Evolutionary conservation across 2,329 filamentous ascomycete species (phyloP).

Genomic region (Pezicula radicicola): DNA sequence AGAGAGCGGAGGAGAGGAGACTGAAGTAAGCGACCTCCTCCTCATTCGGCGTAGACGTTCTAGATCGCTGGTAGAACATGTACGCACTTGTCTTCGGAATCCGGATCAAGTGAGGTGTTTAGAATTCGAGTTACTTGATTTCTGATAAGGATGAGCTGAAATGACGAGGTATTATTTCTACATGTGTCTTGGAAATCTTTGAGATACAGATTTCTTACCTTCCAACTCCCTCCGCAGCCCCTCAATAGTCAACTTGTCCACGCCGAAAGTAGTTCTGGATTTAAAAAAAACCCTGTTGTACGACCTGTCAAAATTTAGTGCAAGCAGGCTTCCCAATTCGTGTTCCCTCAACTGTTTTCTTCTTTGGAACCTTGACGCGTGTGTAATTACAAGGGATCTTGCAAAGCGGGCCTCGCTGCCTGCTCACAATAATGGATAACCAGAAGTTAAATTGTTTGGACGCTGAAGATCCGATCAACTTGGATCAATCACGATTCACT

Average conservation of each 20-base stretch:
- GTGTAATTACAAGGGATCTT: not conserved
- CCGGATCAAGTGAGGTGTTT: slow-evolving; percentile 4
- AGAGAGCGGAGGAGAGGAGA: no score
- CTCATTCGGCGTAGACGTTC: no score
- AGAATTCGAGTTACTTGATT: no score
- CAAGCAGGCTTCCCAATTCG: no score
- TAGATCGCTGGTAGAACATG: no score
- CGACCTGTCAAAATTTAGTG: no score
- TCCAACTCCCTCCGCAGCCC: not conserved
- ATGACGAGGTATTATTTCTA: no score
- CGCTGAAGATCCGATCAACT: no score
- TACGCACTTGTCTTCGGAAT: slow-evolving; percentile 3
- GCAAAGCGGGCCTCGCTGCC: not conserved
- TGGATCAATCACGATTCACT: not conserved
- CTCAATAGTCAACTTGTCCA: not conserved
- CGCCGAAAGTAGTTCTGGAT: not conserved
- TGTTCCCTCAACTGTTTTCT: no score
- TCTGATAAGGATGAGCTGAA: no score
- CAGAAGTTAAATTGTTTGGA: not conserved
- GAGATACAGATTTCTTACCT: not conserved
- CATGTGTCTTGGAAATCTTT: not conserved
- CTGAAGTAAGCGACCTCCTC: no score
- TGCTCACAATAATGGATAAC: not conserved
- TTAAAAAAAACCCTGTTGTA: no score
- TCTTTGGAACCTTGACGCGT: slow-evolving; percentile 4